phyloP scores from a whole-genome alignment of 2,329 filamentous ascomycete species.

The Chaetoscypha palmicola region DNA sequence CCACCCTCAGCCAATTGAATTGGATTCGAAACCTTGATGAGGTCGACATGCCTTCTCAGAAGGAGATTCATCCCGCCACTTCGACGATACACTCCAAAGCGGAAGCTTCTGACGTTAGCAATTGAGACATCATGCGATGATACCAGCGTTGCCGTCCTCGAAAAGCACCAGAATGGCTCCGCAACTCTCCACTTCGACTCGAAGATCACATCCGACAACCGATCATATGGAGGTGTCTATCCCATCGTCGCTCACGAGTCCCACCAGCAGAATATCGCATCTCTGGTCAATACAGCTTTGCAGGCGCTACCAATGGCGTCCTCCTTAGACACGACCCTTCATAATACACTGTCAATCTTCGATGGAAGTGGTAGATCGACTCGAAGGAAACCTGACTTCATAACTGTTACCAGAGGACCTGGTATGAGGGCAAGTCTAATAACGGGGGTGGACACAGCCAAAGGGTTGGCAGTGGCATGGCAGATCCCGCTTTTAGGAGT shows the following conservation, averaged over 20 bases:
- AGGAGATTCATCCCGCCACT: conserved; percentile 13
- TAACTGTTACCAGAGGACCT: conserved; percentile 85
- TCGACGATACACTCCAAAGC: conserved; percentile 16
- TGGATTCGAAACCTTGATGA: conserved; percentile 25
- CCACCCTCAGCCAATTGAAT: too few relatives aligned
- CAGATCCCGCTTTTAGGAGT: conserved; percentile 75
- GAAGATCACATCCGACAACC: conserved; percentile 75
- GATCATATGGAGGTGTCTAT: conserved; percentile 68
- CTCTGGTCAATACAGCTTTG: conserved; percentile 60
- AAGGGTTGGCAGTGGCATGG: conserved; percentile 81
- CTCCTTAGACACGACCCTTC: conserved; percentile 1
- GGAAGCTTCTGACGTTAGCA: conserved; percentile 52
- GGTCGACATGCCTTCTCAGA: conserved; percentile 21
- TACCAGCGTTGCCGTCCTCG: conserved; percentile 78
- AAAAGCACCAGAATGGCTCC: conserved; percentile 38
- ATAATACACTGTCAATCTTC: conserved; percentile 11
- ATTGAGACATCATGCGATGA: conserved; percentile 90
- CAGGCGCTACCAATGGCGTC: conserved; percentile 36
- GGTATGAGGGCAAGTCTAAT: conserved; percentile 77
- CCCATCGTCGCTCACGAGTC: conserved; percentile 68
- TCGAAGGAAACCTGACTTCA: conserved; percentile 62
- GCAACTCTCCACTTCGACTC: conserved; percentile 69
- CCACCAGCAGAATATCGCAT: conserved; percentile 65
- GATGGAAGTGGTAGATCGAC: conserved; percentile 17
- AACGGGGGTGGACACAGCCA: conserved; percentile 74